Conservation (phyloP, 257 asterid species). For the Plantago elongata region DNA sequence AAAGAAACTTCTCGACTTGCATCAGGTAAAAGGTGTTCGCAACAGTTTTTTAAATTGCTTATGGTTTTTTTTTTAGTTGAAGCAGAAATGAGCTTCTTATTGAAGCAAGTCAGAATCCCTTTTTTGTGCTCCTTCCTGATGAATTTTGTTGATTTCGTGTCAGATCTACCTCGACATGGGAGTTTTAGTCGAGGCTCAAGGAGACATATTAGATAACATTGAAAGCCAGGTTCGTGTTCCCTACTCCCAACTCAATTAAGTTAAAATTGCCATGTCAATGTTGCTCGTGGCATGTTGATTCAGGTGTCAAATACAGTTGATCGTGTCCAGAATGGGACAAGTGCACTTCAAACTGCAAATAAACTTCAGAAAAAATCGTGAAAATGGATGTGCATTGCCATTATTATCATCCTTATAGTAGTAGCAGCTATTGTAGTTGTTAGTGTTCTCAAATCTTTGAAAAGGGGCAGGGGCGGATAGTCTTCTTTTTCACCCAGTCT, state of each 20-base stretch:
- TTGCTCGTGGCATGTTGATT: no score
- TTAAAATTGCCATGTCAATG: no score
- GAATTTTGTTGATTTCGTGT: not conserved
- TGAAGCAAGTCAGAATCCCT: no score
- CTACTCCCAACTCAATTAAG: not conserved
- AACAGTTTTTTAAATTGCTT: no score
- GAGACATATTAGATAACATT: constrained; percentile 75
- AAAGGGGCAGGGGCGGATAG: constrained; percentile 40
- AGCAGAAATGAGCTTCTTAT: not conserved
- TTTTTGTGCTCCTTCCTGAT: not conserved
- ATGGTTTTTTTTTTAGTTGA: no score
- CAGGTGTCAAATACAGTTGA: constrained; percentile 38
- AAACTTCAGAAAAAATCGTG: constrained; percentile 51
- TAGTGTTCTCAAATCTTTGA: constrained; percentile 48
- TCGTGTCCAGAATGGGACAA: constrained; percentile 61
- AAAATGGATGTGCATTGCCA: constrained; percentile 64
- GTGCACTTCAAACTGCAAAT: constrained; percentile 60
- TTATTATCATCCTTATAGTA: constrained; percentile 41
- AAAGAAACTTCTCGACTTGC: constrained; percentile 77
- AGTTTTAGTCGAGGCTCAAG: constrained; percentile 82
- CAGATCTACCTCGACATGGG: constrained; percentile 85
- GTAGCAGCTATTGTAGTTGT: constrained; percentile 31
- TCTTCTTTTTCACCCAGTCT: constrained; percentile 1
- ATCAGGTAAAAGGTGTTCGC: constrained; percentile 43
- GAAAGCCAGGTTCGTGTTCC: constrained; percentile 51